Evolutionary conservation across 2,329 filamentous ascomycete species (phyloP).

Genomic region (Lecanicillium sp.): DNA sequence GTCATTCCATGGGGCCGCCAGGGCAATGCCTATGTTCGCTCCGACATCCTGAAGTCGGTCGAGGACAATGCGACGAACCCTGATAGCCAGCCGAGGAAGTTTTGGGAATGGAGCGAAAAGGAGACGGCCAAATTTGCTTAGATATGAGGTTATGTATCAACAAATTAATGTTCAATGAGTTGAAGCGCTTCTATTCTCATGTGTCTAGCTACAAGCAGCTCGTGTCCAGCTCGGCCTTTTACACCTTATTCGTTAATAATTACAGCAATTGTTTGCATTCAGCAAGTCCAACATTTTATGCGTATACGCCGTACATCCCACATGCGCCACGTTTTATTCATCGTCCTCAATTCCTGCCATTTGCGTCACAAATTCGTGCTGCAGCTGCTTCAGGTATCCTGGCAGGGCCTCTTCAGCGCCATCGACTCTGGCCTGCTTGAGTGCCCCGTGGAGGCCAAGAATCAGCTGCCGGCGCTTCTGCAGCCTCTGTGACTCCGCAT

Average conservation of each 20-base stretch:
- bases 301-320: conserved; percentile 10
- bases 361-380: conserved; percentile 13
- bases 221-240: no score
- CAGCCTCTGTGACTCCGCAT: conserved; percentile 51
- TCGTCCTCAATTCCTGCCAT: conserved; percentile 11
- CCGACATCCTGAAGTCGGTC: conserved; percentile 21
- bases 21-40: conserved; percentile 25
- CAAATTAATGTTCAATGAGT: no score
- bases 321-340: conserved; percentile 33
- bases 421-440: conserved; percentile 61
- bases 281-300: neutral
- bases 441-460: conserved; percentile 63
- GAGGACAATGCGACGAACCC: conserved; percentile 24
- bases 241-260: no score
- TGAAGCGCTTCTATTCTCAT: no score
- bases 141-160: neutral
- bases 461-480: conserved; percentile 66
- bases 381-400: conserved; percentile 56
- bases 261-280: conserved; percentile 30
- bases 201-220: no score
- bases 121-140: conserved; percentile 20
- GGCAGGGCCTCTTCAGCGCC: conserved; percentile 55
- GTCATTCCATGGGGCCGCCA: conserved; percentile 12
- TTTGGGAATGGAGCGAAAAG: conserved; percentile 31
- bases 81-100: conserved; percentile 23